Evolutionary conservation across 2,329 filamentous ascomycete species (phyloP), one percentile per base, ranked within the genome.

Genomic region (Talaromyces rugulosus): DNA sequence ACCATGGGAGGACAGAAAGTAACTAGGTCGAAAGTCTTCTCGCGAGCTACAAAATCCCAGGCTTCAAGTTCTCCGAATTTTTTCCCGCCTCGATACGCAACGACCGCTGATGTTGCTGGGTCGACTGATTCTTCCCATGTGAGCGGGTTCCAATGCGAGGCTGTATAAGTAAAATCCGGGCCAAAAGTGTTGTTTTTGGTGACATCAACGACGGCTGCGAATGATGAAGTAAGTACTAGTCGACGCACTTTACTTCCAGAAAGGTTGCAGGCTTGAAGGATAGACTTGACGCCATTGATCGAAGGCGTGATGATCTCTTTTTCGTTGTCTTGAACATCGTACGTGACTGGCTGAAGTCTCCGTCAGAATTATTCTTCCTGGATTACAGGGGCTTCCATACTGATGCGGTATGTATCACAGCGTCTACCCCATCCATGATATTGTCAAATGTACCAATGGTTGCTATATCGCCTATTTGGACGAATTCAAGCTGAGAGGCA

Each of bases 1-100:
- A 77, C 77, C 73, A 80, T 77, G 0, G 79, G 77, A 5, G 80
- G 79, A 55, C 78, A 80, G 9, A 81, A 68, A 0, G 79, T 76
- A 5, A 80, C 78, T n/a, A 82, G 64, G 57, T 80, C 77, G 57
- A 79, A 80, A 8, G 72, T 71, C n/a, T 73, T 74, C 7, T 74
- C 62, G 23, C 72, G 67, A 33, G 73, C 63, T 11, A 79, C 63
- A 50, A 78, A 74, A 1, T 72, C 66, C 72, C 71, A 74, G 2
- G 72, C 72, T 11, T 61, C 61, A 1, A 61, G 51, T 54, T 68
- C 66, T 6, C 65, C 65, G 55, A 55, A 63, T 33, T 63, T 63
- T 11, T 63, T 63, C 14, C 53, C 54, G 1, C 62, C 62, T 12
- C 64, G 62, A 30, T 64, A 65, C 6, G 64, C 64, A 23, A 63